These are phyloP conservation scores for Neostapfia colusana DNA, from an alignment of 176 grass and related monocot genomes.

Conservation along the genomic window DNA sequence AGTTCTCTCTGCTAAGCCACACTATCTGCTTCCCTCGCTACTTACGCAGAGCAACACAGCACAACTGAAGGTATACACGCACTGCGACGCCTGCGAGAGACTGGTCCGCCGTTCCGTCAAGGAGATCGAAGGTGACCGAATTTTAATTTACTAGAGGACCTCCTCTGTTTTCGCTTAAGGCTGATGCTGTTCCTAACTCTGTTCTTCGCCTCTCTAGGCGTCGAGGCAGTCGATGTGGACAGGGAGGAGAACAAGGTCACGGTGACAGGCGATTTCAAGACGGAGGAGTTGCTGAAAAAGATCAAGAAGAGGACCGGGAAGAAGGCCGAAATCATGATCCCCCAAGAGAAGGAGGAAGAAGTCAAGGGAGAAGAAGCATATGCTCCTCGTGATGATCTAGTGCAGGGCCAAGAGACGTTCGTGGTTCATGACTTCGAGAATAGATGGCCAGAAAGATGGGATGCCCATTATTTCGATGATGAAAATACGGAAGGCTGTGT, in stretches of 20 bases:
- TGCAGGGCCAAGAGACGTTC: constrained; percentile 15
- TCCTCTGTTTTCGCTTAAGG: neutral
- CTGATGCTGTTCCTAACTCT: neutral
- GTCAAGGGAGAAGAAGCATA: neutral
- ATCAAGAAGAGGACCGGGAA: constrained; percentile 50
- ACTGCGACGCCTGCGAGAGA: constrained; percentile 52
- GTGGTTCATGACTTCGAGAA: constrained; percentile 12
- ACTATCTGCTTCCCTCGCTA: neutral
- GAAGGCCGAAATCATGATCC: constrained; percentile 31
- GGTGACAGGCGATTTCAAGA: constrained; percentile 45
- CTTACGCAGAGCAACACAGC: constrained; percentile 25
- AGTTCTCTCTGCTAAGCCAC: neutral
- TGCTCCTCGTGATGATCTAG: neutral
- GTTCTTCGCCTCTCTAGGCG: constrained; percentile 6
- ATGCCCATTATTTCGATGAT: constrained; percentile 39
- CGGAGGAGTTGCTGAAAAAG: constrained; percentile 33
- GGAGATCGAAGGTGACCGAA: constrained; percentile 34
- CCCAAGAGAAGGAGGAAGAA: constrained; percentile 30
- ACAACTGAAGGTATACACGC: constrained; percentile 47
- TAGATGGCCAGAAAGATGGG: neutral
- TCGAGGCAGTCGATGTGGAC: constrained; percentile 46
- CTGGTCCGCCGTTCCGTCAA: constrained; percentile 32
- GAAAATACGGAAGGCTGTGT: constrained; percentile 41
- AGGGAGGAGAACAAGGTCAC: constrained; percentile 47
- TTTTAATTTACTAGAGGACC: neutral